Base-by-base conservation (phyloP, 2,329 filamentous ascomycete species). In the Fusarium phyllophilum region DNA sequence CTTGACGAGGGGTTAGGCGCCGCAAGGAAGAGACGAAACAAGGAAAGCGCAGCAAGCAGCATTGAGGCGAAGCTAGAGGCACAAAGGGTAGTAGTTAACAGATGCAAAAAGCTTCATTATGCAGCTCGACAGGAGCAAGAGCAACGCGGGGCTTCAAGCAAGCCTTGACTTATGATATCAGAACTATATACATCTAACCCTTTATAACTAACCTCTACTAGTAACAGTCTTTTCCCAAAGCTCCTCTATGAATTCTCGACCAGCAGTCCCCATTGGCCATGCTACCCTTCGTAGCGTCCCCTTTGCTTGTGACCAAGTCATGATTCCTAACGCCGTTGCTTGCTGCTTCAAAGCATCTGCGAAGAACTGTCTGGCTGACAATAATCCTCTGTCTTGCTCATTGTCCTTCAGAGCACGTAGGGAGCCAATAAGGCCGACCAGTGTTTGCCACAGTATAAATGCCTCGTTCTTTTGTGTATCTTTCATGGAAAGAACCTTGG, bases 221-320 rank as follows among this genome's bases (percentile, higher is more conserved):
- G 8, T 29, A 9, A 66, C 0, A 6, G 38, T 26, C 12, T 48
- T 18, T 8, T 24, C 76, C 79, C 66, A 70, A 3, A 66, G 8
- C 6, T 54, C 29, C 15, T 38, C 24, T 4, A 70, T 13, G 7
- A 51, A 39, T 5, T 31, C 39, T 2, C 22, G 15, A 18, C 17
- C 20, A 4, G 3, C 10, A 12, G 17, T n/a, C 17, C 20, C 20
- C 22, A 20, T 24, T 0, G 67, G 60, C 67, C 67, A 70, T 6
- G 46, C 45, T 14, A 70, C 33, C 8, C 57, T 31, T 0, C 22
- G 9, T 8, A 70, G 15, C 1, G 24, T 24, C 18, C 7, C 14
- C 8, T 20, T 66, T 15, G 46, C 54, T 29, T 70, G 59, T 7
- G 42, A n/a, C 67, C 66, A 70, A 7, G 20, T 29, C 1, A 2